Evolutionary conservation across 495 filamentous ascomycete species (phyloP).

Genomic region (Neurospora sublineolata): DNA sequence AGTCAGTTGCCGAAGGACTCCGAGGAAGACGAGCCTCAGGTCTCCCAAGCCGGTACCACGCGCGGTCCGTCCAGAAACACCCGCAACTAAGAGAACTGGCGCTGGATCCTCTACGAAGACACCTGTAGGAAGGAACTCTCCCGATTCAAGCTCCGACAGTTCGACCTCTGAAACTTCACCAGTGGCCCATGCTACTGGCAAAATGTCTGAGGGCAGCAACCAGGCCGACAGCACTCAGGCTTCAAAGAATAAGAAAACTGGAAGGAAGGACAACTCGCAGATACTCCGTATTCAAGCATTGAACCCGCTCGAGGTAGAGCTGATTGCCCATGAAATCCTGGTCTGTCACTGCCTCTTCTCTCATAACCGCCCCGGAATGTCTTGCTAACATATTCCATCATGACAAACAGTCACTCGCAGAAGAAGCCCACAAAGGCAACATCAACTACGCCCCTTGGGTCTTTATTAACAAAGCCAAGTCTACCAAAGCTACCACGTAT

Average conservation of each 20-base stretch:
- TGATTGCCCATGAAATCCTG: not conserved
- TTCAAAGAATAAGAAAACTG: not conserved
- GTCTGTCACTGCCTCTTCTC: not conserved
- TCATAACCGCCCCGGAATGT: not conserved
- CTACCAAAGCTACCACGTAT: too few relatives aligned
- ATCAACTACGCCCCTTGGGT: not conserved
- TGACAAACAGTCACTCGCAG: not conserved
- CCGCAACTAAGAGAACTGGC: too few relatives aligned
- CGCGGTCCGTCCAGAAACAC: too few relatives aligned
- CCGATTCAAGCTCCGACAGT: too few relatives aligned
- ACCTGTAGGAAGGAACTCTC: too few relatives aligned
- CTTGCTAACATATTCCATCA: not conserved
- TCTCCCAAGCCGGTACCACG: too few relatives aligned
- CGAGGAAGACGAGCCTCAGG: too few relatives aligned
- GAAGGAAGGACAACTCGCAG: too few relatives aligned
- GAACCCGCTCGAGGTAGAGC: not conserved
- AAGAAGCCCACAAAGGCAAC: not conserved
- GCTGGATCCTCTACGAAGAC: too few relatives aligned
- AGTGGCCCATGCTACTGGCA: too few relatives aligned
- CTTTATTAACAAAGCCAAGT: not conserved
- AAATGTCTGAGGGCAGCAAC: not conserved
- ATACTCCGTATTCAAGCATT: not conserved
- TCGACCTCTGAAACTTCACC: too few relatives aligned
- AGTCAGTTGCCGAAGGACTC: too few relatives aligned
- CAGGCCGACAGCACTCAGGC: not conserved